These are phyloP conservation scores for Ophiostoma ulmi DNA, from an alignment of 2,329 filamentous ascomycete genomes.

Conservation along the genomic window DNA sequence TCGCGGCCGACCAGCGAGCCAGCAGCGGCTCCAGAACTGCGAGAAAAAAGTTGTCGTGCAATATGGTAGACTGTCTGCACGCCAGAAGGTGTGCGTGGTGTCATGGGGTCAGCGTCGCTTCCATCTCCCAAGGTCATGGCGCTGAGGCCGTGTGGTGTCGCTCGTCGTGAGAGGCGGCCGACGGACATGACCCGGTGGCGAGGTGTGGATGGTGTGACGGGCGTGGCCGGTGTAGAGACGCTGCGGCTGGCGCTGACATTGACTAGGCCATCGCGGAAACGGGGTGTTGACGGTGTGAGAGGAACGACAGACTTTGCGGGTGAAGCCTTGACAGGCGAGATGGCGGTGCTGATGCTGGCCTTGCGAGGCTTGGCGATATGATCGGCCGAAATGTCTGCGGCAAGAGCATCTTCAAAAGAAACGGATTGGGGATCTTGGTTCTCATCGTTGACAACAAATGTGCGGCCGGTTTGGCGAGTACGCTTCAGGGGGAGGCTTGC, in stretches of 20 bases:
- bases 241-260: constrained; percentile 4
- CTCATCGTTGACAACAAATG: constrained; percentile 55
- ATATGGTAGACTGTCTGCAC: constrained; percentile 76
- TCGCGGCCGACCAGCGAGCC: constrained; percentile 75
- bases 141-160: constrained; percentile 58
- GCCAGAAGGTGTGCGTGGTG: constrained; percentile 63
- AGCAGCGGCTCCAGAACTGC: constrained; percentile 68
- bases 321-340: constrained; percentile 20
- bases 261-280: constrained; percentile 65
- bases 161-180: constrained; percentile 68
- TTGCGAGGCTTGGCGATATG: constrained; percentile 14
- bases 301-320: constrained; percentile 38
- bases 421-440: constrained; percentile 55
- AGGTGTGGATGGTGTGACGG: constrained; percentile 67
- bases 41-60: constrained; percentile 80
- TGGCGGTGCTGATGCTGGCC: constrained; percentile 18
- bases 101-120: constrained; percentile 33
- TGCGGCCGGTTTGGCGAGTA: constrained; percentile 42
- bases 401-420: constrained; percentile 36
- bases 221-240: constrained; percentile 21
- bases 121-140: neutral
- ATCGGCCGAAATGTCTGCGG: constrained; percentile 30
- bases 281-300: constrained; percentile 66
- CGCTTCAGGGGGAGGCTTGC: constrained; percentile 41
- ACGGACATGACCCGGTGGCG: constrained; percentile 75